Percentiles rank a stretch among this genome's conserved stretches.
These are phyloP conservation scores for Trypanosomatidae sp. DNA, from an alignment of 208 protist genomes.

Conservation along the genomic window DNA sequence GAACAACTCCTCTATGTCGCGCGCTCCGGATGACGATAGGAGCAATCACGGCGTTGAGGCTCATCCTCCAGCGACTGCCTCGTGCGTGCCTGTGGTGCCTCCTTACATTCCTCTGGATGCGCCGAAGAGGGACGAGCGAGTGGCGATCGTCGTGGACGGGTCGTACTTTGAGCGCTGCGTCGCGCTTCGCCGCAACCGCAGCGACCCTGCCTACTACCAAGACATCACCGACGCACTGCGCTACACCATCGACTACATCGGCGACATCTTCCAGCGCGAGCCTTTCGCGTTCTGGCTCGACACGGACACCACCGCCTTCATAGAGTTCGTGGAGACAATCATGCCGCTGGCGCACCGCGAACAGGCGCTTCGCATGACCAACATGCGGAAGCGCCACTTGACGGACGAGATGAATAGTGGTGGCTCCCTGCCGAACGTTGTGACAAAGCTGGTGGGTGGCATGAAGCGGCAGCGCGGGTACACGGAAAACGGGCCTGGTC, in stretches of 20 bases:
- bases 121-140: constrained; percentile 38
- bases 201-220: constrained; percentile 55
- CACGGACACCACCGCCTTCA: constrained; percentile 74
- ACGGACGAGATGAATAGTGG: constrained; percentile 85
- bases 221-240: constrained; percentile 48
- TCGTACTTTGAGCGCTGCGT: constrained; percentile 88
- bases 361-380: constrained; percentile 50
- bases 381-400: constrained; percentile 57
- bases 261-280: constrained; percentile 73
- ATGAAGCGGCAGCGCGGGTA: constrained; percentile 80
- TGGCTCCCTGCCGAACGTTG: constrained; percentile 66
- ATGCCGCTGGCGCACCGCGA: constrained; percentile 71
- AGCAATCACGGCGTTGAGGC: constrained; percentile 5
- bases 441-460: constrained; percentile 74
- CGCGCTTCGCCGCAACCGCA: constrained; percentile 21
- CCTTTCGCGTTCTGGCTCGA: constrained; percentile 88
- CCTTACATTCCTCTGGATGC: constrained; percentile 37
- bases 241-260: constrained; percentile 75
- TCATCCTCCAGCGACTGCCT: neutral
- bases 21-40: neutral
- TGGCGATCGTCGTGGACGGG: constrained; percentile 83
- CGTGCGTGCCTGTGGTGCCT: constrained; percentile 21
- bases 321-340: constrained; percentile 73
- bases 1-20: neutral
- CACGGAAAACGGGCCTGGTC: constrained; percentile 66